Base-by-base conservation (phyloP, 176 grass and related monocot species). In the Lolium rigidum region DNA sequence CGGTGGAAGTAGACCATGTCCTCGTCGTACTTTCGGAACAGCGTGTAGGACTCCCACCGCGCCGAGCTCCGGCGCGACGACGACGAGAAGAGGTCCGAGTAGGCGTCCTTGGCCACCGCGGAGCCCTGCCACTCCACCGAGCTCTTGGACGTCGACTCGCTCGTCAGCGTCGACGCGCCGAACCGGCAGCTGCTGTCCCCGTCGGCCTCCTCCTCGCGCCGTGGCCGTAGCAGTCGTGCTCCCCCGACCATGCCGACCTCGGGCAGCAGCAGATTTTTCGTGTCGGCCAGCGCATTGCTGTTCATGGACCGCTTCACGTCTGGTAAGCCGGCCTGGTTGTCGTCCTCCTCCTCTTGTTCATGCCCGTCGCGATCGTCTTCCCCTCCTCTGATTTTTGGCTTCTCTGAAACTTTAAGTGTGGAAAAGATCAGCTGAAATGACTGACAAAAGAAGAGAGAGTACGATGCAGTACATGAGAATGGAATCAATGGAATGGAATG, bases 81-180 rank as follows among this genome's bases (percentile, higher is more conserved):
- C 65, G 94, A 99, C 22, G 94, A 99, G 90, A 94, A 99, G 38
- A 90, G 95, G 83, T 96, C 97, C 7, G 88, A 96, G 84, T 76
- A 76, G 24, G 24, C 72, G 24, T 99, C 97, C 85, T 92, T 92
- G 69, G 88, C 86, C 88, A 90, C 88, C 41, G 84, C 82, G 11
- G 97, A 96, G 92, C 94, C 88, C 88, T 63, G 85, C 97, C 97
- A 99, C 63, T 99, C 97, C 86, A 94, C 87, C 5, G 97, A 99
- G 90, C 90, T 99, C 92, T 99, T 99, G 22, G 97, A 99, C 71
- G 97, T 96, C 37, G 97, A 96, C 71, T 96, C 94, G 31, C 97
- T 91, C n/a, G 94, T 89, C 74, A 94, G 86, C 31, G 83, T 85
- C 56, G 87, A 92, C 26, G 83, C 81, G 10, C 87, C 93, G 24